These are phyloP conservation scores for Plasmodium relictum DNA, from an alignment of 169 alveolate species.

Conservation along the genomic window DNA sequence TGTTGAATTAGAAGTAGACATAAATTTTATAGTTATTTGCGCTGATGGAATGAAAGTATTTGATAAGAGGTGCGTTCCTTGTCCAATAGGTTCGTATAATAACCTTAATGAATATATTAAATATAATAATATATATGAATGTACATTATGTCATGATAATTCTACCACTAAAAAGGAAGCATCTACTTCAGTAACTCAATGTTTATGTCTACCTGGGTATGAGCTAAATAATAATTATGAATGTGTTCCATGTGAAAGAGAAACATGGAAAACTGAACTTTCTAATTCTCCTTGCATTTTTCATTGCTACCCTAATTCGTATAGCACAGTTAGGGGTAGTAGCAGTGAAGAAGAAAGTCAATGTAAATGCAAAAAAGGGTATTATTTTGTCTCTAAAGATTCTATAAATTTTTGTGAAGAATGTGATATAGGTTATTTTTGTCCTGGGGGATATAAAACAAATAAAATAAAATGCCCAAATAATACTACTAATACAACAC, in stretches of 20 bases:
- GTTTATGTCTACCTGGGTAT: constrained; percentile 89
- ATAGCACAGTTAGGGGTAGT: constrained; percentile 80
- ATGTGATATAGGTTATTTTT: constrained; percentile 84
- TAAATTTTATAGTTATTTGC: constrained; percentile 78
- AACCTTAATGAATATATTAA: constrained; percentile 64
- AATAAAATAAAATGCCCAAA: constrained; percentile 79
- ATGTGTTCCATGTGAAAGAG: constrained; percentile 83
- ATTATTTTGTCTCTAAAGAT: constrained; percentile 77
- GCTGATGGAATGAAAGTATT: constrained; percentile 79
- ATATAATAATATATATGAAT: constrained; percentile 38
- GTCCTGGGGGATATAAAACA: constrained; percentile 83
- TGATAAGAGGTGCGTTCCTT: constrained; percentile 75
- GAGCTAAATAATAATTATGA: constrained; percentile 74
- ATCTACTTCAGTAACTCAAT: constrained; percentile 83
- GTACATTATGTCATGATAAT: constrained; percentile 79
- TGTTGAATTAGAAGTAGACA: constrained; percentile 47
- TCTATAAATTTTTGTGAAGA: constrained; percentile 80
- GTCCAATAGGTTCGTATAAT: constrained; percentile 81
- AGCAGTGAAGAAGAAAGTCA: constrained; percentile 83
- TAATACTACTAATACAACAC: constrained; percentile 78
- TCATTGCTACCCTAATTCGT: constrained; percentile 82
- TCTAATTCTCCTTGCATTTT: constrained; percentile 81
- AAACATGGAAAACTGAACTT: constrained; percentile 85
- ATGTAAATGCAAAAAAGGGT: constrained; percentile 83
- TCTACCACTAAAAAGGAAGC: constrained; percentile 85